Evolutionary conservation across 2,329 filamentous ascomycete genomes (phyloP).

Genomic region (Colletotrichum abscissum): DNA sequence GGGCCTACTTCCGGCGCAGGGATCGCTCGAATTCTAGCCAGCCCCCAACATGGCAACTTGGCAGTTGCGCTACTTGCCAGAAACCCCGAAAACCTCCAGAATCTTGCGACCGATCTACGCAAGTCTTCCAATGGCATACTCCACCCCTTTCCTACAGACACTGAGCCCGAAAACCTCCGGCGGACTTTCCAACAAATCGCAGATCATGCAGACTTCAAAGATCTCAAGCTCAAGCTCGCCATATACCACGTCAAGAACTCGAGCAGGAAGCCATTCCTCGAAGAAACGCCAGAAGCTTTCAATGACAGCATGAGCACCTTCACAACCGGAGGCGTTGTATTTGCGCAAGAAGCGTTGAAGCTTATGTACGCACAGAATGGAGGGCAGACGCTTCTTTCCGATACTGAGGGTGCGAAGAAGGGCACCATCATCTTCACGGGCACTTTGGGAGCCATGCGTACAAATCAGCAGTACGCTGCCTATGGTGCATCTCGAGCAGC

Average conservation of each 20-base stretch:
- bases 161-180: slow-evolving; percentile 56
- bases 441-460: slow-evolving; percentile 63
- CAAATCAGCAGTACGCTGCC: slow-evolving; percentile 63
- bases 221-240: slow-evolving; percentile 62
- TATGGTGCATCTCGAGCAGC: slow-evolving; percentile 65
- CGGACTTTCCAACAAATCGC: slow-evolving; percentile 61
- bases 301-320: slow-evolving; percentile 60
- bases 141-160: slow-evolving; percentile 64
- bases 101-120: slow-evolving; percentile 53
- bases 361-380: slow-evolving; percentile 64
- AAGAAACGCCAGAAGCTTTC: slow-evolving; percentile 63
- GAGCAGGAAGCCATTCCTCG: slow-evolving; percentile 64
- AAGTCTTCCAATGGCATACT: slow-evolving; percentile 55
- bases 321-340: slow-evolving; percentile 66
- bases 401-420: slow-evolving; percentile 61
- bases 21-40: slow-evolving; percentile 65
- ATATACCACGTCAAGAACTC: slow-evolving; percentile 68
- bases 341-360: slow-evolving; percentile 63
- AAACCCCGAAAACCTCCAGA: slow-evolving; percentile 55
- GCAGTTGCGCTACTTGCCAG: slow-evolving; percentile 66
- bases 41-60: slow-evolving; percentile 62
- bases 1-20: slow-evolving; percentile 63
- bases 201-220: slow-evolving; percentile 57
- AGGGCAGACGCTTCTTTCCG: slow-evolving; percentile 52
- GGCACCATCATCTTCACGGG: slow-evolving; percentile 69